These are phyloP conservation scores for Microdochium trichocladiopsis DNA, from an alignment of 2,329 filamentous ascomycete genomes.

Conservation along the genomic window DNA sequence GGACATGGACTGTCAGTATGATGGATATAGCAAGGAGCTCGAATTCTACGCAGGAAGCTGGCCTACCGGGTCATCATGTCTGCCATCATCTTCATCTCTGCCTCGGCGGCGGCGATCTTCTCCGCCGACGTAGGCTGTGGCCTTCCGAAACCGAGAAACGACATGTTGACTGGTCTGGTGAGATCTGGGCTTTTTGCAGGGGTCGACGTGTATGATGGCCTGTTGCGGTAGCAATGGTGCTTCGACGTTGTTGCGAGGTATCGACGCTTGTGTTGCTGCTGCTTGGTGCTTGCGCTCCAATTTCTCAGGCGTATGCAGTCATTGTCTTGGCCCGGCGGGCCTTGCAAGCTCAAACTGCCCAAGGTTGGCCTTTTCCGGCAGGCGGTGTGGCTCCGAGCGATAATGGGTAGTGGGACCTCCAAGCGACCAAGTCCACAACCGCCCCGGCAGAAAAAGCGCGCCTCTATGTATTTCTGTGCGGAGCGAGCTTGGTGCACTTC, in stretches of 20 bases:
- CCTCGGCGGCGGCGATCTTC: slow-evolving; percentile 94
- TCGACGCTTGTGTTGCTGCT: slow-evolving; percentile 1
- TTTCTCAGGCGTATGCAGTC: neutral
- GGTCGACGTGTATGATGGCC: too few species aligned
- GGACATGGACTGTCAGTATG: too few species aligned
- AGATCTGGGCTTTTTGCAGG: neutral
- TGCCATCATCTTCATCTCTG: slow-evolving; percentile 94
- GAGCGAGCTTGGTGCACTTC: too few species aligned
- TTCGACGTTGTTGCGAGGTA: slow-evolving; percentile 2
- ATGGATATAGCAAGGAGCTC: too few species aligned
- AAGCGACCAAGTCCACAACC: neutral
- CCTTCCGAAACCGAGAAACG: slow-evolving; percentile 64
- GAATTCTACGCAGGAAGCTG: too few species aligned
- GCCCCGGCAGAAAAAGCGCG: neutral
- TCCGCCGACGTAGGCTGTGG: slow-evolving; percentile 90
- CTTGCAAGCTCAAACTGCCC: slow-evolving; percentile 1
- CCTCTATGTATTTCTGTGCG: too few species aligned
- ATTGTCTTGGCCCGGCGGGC: neutral
- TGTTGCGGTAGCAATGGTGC: neutral
- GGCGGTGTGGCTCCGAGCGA: slow-evolving; percentile 10
- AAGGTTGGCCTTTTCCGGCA: slow-evolving; percentile 8
- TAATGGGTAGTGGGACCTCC: neutral
- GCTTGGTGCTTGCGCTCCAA: neutral
- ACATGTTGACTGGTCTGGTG: slow-evolving; percentile 43
- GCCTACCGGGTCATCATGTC: slow-evolving; percentile 95